phyloP scores from a whole-genome alignment of 345 rosid species.

The Aegle marmelos region DNA sequence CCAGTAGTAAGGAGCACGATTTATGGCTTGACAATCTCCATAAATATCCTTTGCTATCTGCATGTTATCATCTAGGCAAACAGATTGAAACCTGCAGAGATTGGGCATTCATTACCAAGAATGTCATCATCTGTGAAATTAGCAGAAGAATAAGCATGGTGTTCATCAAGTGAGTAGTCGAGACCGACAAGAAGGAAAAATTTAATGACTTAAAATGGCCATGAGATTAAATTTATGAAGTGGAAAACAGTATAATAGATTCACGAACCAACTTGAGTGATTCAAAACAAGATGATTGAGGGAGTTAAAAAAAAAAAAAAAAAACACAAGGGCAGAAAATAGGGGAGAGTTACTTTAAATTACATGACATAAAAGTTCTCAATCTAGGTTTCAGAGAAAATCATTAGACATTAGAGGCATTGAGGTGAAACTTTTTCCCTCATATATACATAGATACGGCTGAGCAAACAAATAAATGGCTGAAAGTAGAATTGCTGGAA shows the following conservation, averaged over 20 bases:
- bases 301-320: background rate
- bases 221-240: background rate
- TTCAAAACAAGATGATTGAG: no score
- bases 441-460: background rate
- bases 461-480: background rate
- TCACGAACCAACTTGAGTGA: background rate
- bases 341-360: background rate
- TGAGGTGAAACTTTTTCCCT: background rate
- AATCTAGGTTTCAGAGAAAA: background rate
- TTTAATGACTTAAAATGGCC: background rate
- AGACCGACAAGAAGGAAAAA: background rate
- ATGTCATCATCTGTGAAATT: background rate
- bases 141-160: background rate
- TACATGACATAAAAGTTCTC: background rate
- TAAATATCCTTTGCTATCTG: constrained; percentile 34
- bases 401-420: background rate
- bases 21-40: constrained; percentile 39
- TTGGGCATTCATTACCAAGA: background rate
- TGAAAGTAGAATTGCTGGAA: background rate
- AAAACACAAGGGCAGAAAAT: background rate
- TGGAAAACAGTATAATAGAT: background rate
- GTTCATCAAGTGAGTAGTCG: background rate
- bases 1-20: constrained; percentile 31
- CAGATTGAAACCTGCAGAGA: constrained; percentile 34
- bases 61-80: constrained; percentile 39